These are phyloP conservation scores for Chondrus crispus DNA, from an alignment of 23 red algal genomes.

Conservation along the genomic window DNA sequence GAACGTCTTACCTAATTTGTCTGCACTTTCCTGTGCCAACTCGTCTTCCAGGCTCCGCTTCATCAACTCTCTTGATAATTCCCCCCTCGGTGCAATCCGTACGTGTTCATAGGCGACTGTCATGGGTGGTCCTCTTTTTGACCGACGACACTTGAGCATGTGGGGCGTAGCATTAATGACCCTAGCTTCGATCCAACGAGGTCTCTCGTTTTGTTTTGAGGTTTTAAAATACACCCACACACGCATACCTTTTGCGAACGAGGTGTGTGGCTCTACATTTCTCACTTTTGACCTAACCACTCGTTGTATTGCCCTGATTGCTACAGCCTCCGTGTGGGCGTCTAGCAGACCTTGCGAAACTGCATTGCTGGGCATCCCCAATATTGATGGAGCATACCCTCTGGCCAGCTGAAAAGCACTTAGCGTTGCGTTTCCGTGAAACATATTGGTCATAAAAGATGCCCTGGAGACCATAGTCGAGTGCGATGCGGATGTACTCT, in stretches of 20 bases:
- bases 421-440: constrained; percentile 9
- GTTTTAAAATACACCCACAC: constrained; percentile 33
- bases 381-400: constrained; percentile 13
- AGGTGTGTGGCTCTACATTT: not conserved
- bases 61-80: not conserved
- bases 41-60: not conserved
- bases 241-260: not conserved
- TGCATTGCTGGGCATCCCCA: not conserved
- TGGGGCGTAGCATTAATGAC: not conserved
- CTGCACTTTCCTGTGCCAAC: no score
- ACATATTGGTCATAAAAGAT: constrained; percentile 8
- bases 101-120: constrained; percentile 23
- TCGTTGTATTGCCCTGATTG: not conserved
- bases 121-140: constrained; percentile 2
- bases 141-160: constrained; percentile 12
- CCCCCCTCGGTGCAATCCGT: not conserved
- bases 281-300: not conserved
- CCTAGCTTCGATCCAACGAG: not conserved
- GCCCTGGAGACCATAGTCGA: not conserved
- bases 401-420: constrained; percentile 40
- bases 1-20: no score
- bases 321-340: not conserved
- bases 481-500: constrained; percentile 1
- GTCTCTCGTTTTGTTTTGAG: not conserved
- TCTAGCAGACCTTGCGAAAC: not conserved